Evolutionary conservation across 73 alveolate genomes (phyloP).

Genomic region (Paramecium octaurelia): DNA sequence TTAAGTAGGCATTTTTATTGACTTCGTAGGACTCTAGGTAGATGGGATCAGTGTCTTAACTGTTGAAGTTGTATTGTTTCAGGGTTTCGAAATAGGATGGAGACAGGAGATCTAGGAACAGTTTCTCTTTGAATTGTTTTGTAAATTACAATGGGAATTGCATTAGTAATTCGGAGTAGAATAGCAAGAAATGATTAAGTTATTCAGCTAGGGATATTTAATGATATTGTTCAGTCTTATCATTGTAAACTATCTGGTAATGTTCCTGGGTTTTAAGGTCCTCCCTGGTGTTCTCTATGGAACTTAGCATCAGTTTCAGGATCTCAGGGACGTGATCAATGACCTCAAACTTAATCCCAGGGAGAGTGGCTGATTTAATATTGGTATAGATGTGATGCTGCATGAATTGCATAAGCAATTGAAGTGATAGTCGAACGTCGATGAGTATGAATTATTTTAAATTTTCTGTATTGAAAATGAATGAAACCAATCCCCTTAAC

Average conservation of each 20-base stretch:
- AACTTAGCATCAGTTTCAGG: background rate
- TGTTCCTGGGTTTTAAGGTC: background rate
- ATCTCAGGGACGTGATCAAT: background rate
- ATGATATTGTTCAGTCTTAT: background rate
- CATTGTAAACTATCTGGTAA: background rate
- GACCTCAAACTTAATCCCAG: background rate
- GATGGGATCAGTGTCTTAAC: background rate
- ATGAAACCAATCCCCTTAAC: conserved; percentile 27
- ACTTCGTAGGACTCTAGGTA: background rate
- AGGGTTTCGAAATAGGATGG: background rate
- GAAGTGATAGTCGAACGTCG: background rate
- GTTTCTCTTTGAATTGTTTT: background rate
- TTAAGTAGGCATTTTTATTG: background rate
- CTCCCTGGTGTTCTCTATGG: background rate
- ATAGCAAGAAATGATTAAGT: background rate
- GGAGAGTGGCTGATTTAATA: background rate
- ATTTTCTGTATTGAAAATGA: background rate
- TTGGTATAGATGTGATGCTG: background rate
- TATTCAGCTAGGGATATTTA: background rate
- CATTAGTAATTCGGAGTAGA: background rate
- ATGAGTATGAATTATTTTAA: background rate
- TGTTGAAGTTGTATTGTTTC: background rate
- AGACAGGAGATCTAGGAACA: background rate
- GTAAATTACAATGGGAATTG: background rate
- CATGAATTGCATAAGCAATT: background rate